These are phyloP conservation scores for Penicillium riverlandense DNA, from an alignment of 495 filamentous ascomycete species.

Conservation along the genomic window DNA sequence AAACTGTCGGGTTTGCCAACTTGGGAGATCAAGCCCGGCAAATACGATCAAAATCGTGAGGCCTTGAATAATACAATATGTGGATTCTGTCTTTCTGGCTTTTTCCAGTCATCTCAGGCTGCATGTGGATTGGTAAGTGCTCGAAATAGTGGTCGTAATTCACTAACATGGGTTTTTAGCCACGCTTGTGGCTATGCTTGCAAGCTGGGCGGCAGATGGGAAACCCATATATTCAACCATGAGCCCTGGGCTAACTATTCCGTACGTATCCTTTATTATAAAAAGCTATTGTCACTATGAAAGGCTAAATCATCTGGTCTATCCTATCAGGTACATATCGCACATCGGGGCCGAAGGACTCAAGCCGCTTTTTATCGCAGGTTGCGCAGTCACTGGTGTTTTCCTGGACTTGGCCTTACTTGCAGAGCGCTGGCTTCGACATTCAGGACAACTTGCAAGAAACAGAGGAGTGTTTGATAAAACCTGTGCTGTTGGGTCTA, in stretches of 20 bases:
- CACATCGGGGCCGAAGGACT: constrained; percentile 63
- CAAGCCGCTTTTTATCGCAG: constrained; percentile 74
- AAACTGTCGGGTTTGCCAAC: too few relatives aligned
- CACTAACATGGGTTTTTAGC: constrained; percentile 17
- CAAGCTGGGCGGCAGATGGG: constrained; percentile 54
- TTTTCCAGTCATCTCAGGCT: constrained; percentile 61
- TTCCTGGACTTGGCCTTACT: constrained; percentile 70
- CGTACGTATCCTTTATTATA: constrained; percentile 37
- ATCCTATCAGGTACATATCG: constrained; percentile 38
- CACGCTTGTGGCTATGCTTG: constrained; percentile 53
- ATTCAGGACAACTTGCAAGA: constrained; percentile 54
- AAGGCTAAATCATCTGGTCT: neutral
- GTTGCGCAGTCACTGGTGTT: constrained; percentile 61
- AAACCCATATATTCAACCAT: constrained; percentile 54
- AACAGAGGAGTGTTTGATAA: constrained; percentile 58
- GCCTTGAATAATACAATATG: constrained; percentile 5
- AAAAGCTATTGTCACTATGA: neutral
- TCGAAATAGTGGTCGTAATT: neutral
- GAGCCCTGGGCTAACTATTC: constrained; percentile 48
- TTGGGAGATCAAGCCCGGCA: too few relatives aligned
- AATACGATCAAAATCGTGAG: neutral
- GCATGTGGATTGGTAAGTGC: constrained; percentile 58
- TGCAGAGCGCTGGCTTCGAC: constrained; percentile 66
- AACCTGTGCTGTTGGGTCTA: constrained; percentile 50
- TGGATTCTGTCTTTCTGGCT: constrained; percentile 48